These are phyloP conservation scores for Aspergillus pseudotamarii DNA, from an alignment of 2,329 filamentous ascomycete genomes.

Conservation along the genomic window DNA sequence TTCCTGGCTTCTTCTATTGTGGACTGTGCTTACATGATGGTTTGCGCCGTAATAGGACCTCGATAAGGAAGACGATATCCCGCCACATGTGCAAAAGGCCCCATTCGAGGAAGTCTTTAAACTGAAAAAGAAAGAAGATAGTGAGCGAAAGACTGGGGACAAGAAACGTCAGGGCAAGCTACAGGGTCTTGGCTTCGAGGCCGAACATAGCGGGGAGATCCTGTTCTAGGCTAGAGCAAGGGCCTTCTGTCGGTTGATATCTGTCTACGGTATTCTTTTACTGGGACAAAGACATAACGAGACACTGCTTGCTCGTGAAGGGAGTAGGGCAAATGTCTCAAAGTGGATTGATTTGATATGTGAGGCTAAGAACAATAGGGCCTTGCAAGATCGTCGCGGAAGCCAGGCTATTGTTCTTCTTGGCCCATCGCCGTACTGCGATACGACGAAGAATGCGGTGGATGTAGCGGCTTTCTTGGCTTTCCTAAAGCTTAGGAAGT, in stretches of 20 bases:
- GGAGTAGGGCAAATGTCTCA: neutral
- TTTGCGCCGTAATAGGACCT: conserved; percentile 64
- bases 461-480: neutral
- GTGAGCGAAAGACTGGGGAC: conserved; percentile 69
- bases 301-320: neutral
- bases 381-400: neutral
- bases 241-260: conserved; percentile 4
- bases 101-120: conserved; percentile 70
- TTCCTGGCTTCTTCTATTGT: neutral
- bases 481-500: neutral
- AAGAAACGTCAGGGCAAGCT: conserved; percentile 73
- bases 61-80: conserved; percentile 89
- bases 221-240: conserved; percentile 58
- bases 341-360: conserved; percentile 1
- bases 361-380: neutral
- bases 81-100: conserved; percentile 67
- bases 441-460: neutral
- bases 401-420: neutral
- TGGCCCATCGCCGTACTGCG: neutral
- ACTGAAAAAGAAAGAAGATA: conserved; percentile 72
- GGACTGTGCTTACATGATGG: conserved; percentile 5
- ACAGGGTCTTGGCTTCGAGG: conserved; percentile 80
- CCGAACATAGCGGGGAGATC: conserved; percentile 77
- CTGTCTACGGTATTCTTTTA: neutral
- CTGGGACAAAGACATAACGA: neutral